Conservation (phyloP, 2,329 filamentous ascomycete genomes). For the Aspergillus luchuensis region DNA sequence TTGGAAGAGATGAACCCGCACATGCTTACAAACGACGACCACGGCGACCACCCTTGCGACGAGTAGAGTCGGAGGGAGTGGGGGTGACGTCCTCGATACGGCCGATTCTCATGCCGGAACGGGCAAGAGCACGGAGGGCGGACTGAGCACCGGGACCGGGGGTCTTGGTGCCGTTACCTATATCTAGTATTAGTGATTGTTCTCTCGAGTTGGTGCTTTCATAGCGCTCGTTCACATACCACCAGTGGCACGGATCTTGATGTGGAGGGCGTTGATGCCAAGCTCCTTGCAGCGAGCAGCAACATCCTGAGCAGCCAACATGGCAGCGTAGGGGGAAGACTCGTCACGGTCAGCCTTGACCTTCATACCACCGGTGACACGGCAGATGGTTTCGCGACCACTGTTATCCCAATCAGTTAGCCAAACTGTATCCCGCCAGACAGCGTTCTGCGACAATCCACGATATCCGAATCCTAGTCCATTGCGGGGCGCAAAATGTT, state of each 20-base stretch:
- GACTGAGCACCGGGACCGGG: constrained; percentile 98
- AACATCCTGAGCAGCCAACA: constrained; percentile 99
- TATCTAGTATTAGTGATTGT: constrained; percentile 8
- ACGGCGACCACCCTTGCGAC: constrained; percentile 99
- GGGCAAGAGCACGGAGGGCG: constrained; percentile 95
- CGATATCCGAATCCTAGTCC: neutral
- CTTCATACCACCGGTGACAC: constrained; percentile 99
- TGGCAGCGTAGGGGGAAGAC: constrained; percentile 99
- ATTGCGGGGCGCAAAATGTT: neutral
- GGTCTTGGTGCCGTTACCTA: constrained; percentile 99
- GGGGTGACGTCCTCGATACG: constrained; percentile 99
- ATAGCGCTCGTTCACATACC: constrained; percentile 58
- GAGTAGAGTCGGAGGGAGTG: constrained; percentile 97
- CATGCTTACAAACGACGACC: constrained; percentile 95
- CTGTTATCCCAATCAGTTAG: constrained; percentile 51
- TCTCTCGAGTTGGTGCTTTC: neutral
- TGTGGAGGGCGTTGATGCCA: constrained; percentile 93
- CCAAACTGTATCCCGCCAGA: neutral
- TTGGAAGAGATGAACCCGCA: constrained; percentile 35
- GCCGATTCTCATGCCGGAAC: constrained; percentile 99
- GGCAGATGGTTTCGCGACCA: constrained; percentile 99
- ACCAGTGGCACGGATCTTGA: constrained; percentile 99
- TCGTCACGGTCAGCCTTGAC: constrained; percentile 99
- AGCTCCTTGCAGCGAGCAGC: constrained; percentile 86
- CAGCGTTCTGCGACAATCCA: neutral